Evolutionary conservation across 371 early-diverging fungal genomes (phyloP).

Genomic region (Mucor circinelloides): DNA sequence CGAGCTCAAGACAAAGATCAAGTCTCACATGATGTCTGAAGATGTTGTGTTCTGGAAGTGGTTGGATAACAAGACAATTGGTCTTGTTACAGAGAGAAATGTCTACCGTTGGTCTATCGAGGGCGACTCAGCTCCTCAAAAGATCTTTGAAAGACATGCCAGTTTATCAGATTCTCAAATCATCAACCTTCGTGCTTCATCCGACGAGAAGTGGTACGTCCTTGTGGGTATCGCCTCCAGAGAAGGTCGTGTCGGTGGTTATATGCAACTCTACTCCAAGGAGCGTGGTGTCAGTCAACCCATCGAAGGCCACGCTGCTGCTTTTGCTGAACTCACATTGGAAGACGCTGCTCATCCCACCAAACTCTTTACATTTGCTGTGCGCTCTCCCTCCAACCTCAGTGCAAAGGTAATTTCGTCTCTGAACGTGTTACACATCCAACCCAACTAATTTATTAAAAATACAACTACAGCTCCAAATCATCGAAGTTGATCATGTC

Average conservation of each 20-base stretch:
- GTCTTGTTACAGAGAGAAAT: conserved; percentile 85
- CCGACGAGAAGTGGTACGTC: conserved; percentile 92
- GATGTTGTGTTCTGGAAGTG: conserved; percentile 98
- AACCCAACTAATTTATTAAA: neutral
- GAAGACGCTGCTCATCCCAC: conserved; percentile 80
- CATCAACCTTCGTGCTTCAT: conserved; percentile 91
- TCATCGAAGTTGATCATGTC: conserved; percentile 95
- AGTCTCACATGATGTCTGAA: conserved; percentile 89
- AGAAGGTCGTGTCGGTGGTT: conserved; percentile 90
- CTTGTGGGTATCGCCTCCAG: conserved; percentile 93
- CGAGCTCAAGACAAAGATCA: conserved; percentile 93
- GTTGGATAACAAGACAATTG: conserved; percentile 86
- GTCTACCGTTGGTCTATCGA: conserved; percentile 98
- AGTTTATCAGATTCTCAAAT: conserved; percentile 87
- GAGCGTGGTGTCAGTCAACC: conserved; percentile 93
- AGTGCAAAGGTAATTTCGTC: conserved; percentile 73
- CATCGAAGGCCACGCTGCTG: conserved; percentile 96
- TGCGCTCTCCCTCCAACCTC: conserved; percentile 70
- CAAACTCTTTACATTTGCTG: conserved; percentile 93
- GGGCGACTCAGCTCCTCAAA: conserved; percentile 81
- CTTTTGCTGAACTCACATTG: conserved; percentile 88
- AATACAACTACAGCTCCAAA: conserved; percentile 71
- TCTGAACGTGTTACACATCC: neutral
- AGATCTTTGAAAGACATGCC: conserved; percentile 92
- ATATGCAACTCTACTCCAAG: conserved; percentile 94